These are phyloP conservation scores for Mycena alexandri DNA, from an alignment of 768 basidiomycete species.

Conservation along the genomic window DNA sequence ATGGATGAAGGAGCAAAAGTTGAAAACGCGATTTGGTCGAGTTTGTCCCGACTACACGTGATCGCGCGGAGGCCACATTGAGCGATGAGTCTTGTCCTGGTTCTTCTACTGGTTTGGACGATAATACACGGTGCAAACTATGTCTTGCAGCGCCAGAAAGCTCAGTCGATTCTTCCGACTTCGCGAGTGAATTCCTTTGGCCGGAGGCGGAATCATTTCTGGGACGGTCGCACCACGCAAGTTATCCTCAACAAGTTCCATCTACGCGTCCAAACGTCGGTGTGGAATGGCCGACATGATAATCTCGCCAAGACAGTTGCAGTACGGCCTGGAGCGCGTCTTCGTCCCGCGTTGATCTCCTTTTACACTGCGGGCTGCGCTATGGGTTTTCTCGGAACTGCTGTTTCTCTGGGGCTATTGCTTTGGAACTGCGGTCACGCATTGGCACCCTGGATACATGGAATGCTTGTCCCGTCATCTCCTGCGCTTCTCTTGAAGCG, in stretches of 20 bases:
- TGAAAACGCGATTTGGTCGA: background rate
- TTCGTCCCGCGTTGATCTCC: constrained; percentile 44
- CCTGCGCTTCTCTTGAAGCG: constrained; percentile 31
- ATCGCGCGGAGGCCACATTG: background rate
- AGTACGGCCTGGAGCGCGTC: constrained; percentile 41
- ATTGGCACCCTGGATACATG: constrained; percentile 19
- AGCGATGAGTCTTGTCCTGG: constrained; percentile 10
- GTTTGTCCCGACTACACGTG: constrained; percentile 4
- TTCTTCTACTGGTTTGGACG: constrained; percentile 31
- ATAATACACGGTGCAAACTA: constrained; percentile 28
- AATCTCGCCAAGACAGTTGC: constrained; percentile 52
- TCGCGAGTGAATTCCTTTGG: background rate
- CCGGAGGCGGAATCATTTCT: constrained; percentile 23
- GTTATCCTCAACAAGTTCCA: constrained; percentile 47
- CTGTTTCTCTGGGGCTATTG: constrained; percentile 44
- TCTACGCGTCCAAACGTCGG: constrained; percentile 61
- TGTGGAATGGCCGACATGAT: constrained; percentile 65
- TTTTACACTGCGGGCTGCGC: constrained; percentile 67
- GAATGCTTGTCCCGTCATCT: constrained; percentile 21
- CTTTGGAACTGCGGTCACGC: constrained; percentile 49
- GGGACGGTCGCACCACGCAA: constrained; percentile 40
- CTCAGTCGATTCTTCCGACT: constrained; percentile 14
- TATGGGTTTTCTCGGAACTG: constrained; percentile 48
- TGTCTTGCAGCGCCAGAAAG: constrained; percentile 3
- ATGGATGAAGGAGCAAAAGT: too few species aligned